A percentile compares a stretch with the other conserved stretches of the same genome.
phyloP scores from a whole-genome alignment of 2,329 filamentous ascomycete species.

The Calonectria henricotiae region DNA sequence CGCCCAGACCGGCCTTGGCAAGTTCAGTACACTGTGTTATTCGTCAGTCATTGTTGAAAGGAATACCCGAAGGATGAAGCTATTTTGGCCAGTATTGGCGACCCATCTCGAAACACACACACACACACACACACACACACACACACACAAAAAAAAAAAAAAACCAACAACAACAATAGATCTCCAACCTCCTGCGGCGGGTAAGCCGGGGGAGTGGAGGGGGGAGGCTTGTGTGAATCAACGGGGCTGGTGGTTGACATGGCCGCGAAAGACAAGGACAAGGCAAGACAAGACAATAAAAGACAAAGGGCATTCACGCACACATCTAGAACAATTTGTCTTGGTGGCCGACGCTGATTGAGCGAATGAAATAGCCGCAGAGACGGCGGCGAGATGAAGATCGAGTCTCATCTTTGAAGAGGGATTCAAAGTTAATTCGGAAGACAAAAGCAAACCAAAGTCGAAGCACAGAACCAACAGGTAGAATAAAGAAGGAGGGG shows the following conservation, averaged over 20 bases:
- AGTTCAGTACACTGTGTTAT: slow-evolving; percentile 52
- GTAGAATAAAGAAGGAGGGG: not conserved
- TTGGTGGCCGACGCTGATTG: slow-evolving; percentile 7
- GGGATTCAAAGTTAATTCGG: not conserved
- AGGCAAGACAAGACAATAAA: too few relatives aligned
- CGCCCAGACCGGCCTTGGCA: slow-evolving; percentile 47
- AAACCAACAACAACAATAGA: too few relatives aligned
- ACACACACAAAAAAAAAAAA: too few relatives aligned
- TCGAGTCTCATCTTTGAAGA: slow-evolving; percentile 23
- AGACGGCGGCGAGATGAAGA: not conserved
- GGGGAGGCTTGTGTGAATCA: not conserved
- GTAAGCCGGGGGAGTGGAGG: not conserved
- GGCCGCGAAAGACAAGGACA: not conserved
- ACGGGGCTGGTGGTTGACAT: slow-evolving; percentile 13
- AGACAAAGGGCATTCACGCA: not conserved
- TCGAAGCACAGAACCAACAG: not conserved
- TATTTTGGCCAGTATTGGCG: not conserved
- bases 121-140: too few relatives aligned
- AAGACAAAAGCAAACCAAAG: not conserved
- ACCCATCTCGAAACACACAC: too few relatives aligned
- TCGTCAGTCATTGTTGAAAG: slow-evolving; percentile 16
- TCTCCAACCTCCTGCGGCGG: not conserved
- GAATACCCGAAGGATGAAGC: slow-evolving; percentile 11
- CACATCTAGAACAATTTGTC: slow-evolving; percentile 17
- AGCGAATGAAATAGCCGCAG: slow-evolving; percentile 1